Conservation (phyloP, 2,329 filamentous ascomycete species). For the Cladophialophora psammophila region DNA sequence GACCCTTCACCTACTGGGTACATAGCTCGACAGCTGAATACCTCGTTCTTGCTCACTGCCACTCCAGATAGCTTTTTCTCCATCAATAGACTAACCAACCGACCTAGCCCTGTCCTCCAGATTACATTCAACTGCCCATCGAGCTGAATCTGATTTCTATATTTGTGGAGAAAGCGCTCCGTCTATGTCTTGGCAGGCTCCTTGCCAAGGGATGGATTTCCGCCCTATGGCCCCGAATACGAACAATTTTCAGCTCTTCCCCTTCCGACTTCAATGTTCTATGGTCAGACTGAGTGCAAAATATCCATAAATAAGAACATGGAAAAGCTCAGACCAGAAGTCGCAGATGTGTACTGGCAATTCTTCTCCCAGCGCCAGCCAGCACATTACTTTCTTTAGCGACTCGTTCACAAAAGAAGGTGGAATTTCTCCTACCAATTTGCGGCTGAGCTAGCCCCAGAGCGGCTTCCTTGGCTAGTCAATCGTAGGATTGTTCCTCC, state of each 20-base stretch:
- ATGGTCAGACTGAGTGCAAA: not conserved
- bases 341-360: not conserved
- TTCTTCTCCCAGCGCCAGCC: not conserved
- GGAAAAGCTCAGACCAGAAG: not conserved
- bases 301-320: not conserved
- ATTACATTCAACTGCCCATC: not conserved
- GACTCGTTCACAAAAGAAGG: not conserved
- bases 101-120: too few relatives aligned
- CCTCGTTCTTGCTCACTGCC: too few relatives aligned
- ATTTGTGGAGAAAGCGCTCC: not conserved
- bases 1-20: too few relatives aligned
- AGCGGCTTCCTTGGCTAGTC: not conserved
- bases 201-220: not conserved
- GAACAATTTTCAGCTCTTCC: constrained; percentile 3
- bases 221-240: not conserved
- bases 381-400: not conserved
- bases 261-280: not conserved
- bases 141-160: not conserved
- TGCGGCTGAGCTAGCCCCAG: not conserved
- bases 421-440: not conserved
- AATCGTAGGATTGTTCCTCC: not conserved
- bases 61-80: too few relatives aligned
- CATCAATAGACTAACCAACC: too few relatives aligned
- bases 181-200: not conserved
- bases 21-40: too few relatives aligned